Evolutionary conservation across 2,329 filamentous ascomycete species (phyloP), one percentile per base, ranked within the genome.

Genomic region (Fusarium sp.): DNA sequence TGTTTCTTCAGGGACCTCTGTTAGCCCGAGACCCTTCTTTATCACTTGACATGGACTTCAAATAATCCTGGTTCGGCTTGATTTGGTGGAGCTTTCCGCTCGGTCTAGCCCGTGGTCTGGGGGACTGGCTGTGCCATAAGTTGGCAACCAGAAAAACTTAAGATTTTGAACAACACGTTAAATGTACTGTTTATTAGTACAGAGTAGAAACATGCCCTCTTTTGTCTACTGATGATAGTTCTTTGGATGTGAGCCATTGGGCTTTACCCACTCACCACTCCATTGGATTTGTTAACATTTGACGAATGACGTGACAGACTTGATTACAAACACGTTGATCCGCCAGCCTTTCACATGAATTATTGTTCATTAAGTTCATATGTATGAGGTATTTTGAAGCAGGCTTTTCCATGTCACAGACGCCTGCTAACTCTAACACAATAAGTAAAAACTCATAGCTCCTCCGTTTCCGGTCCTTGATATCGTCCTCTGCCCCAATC

Each of bases 401-500:
- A 57, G 35, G 29, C 57, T 62, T 72, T 72, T 63, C 31, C 27
- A 31, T 29, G 17, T 35, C 20, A 29, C 29, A 56, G 57, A 68
- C 59, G 22, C 62, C 42, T 22, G 39, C 12, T n/a, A 50, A 61
- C 33, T 42, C 45, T 18, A 52, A 27, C 50, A 25, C 29, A 42
- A 39, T 56, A 20, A 35, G 14, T 17, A 14, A 38, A 22, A 46
- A 61, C 29, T 39, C 80, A 84, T 44, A 86, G 68, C 71, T 86
- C 84, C 53, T 81, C 78, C 47, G 75, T 73, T 47, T 77, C 77
- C 25, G 72, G 75, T 25, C 84, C 77, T 63, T 84, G 81, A 77
- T 88, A 86, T 65, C 78, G 81, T 49, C 86, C 84, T 68, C 87
- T 83, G 22, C 86, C 88, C 91, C 91, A 93, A 74, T 93, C 88